Conservation (phyloP, 108 stramenopile genomes). For the Stephanodiscus minutulus region DNA sequence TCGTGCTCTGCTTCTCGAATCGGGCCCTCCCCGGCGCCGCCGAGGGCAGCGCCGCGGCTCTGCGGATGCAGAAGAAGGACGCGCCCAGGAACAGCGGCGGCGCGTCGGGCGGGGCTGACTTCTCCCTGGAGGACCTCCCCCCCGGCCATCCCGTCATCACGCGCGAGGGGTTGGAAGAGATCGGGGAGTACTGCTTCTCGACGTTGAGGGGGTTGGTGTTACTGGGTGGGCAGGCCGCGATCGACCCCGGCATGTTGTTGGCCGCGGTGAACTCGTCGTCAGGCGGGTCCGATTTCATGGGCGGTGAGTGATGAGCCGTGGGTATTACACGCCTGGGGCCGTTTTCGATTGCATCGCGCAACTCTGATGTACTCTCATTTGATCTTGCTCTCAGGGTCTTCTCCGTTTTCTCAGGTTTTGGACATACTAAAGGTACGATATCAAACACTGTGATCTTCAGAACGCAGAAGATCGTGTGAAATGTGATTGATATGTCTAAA, state of each 20-base stretch:
- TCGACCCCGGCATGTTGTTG: constrained; percentile 71
- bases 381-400: constrained; percentile 32
- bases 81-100: constrained; percentile 34
- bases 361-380: not conserved
- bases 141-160: constrained; percentile 91
- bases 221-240: constrained; percentile 85
- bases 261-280: constrained; percentile 41
- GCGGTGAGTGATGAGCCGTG: constrained; percentile 45
- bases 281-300: constrained; percentile 34
- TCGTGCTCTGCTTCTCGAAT: constrained; percentile 79
- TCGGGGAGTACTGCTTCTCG: constrained; percentile 87
- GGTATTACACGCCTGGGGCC: not conserved
- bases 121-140: constrained; percentile 86
- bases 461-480: not conserved
- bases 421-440: constrained; percentile 64
- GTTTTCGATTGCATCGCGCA: not conserved
- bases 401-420: constrained; percentile 71
- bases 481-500: not conserved
- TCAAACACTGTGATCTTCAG: not conserved
- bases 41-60: constrained; percentile 36
- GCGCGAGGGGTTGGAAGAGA: constrained; percentile 79
- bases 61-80: constrained; percentile 47
- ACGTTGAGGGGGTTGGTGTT: constrained; percentile 74
- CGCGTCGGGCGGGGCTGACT: constrained; percentile 59
- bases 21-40: constrained; percentile 59